Conservation (phyloP, 352 stramenopile species). For the Aphanomyces invadans region DNA sequence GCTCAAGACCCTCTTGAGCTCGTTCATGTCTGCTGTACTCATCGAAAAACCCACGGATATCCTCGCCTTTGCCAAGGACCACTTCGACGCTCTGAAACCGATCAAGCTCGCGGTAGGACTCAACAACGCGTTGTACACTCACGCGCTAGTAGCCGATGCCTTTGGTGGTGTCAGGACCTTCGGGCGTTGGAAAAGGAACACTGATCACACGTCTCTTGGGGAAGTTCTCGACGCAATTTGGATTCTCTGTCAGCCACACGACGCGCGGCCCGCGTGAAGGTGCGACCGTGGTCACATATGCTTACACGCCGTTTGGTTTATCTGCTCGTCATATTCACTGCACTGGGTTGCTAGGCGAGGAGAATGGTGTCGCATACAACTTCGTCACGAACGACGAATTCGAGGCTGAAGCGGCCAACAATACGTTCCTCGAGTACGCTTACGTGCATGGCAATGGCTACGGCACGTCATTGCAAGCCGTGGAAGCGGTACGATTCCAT, state of each 20-base stretch:
- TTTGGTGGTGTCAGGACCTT: conserved; percentile 87
- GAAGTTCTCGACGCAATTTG: conserved; percentile 82
- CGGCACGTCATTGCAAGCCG: conserved; percentile 89
- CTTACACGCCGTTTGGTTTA: too few species aligned
- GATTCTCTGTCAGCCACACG: conserved; percentile 97
- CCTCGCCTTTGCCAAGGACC: conserved; percentile 59
- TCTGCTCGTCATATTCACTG: neutral
- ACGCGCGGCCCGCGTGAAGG: conserved; percentile 87
- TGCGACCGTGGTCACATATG: neutral
- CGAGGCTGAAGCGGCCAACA: conserved; percentile 87
- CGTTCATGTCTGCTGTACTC: conserved; percentile 81
- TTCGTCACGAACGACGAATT: conserved; percentile 92
- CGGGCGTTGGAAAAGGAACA: conserved; percentile 92
- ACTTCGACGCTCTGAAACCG: conserved; percentile 74
- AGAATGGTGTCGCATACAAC: conserved; percentile 96
- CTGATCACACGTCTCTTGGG: conserved; percentile 90
- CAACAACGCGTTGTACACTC: too few species aligned
- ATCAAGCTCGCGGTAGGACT: conserved; percentile 36
- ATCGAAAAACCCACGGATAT: conserved; percentile 83
- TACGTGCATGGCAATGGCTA: conserved; percentile 98
- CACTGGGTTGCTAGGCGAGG: conserved; percentile 54
- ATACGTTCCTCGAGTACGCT: conserved; percentile 96
- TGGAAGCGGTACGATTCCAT: conserved; percentile 79
- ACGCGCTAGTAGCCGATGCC: conserved; percentile 61
- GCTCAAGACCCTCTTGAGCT: conserved; percentile 84